Base-by-base conservation (phyloP, 805 yeast genomes). In the Lachancea meyersii region DNA sequence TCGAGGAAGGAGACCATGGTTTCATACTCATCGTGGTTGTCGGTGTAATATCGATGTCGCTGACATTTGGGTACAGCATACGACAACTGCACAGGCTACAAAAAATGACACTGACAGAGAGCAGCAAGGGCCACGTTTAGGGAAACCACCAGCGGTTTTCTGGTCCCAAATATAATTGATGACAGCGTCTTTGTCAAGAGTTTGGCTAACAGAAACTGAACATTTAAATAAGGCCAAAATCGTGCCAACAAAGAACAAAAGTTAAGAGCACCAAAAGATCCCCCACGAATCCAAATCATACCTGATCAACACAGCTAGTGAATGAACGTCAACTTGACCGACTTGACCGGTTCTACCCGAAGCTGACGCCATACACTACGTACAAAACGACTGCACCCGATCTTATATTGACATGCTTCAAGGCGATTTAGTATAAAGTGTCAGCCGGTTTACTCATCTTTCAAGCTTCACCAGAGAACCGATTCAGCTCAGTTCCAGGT, bases 1-100 rank as follows among this genome's bases (percentile, higher is more conserved):
- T 93, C 18, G 99, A 93, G 60, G 95, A 88, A 44, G 68, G 79
- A 1, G 73, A 75, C 43, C 72, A 73, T 49, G 96, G 96, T 24
- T 85, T 87, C 57, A 58, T 61, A 3, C 59, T 78, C 1, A 73
- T 81, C 5, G 60, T 71, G 1, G 47, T 54, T 1, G 16, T 63
- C 2, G 67, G 70, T 0, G 47, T 70, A 1, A 67, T 81, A 0
- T 66, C 79, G 2, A 55, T 76, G 8, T 43, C 71, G 1, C 50
- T 67, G 5, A 65, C 88, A 9, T 75, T 86, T 41, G 57, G 62
- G 4, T 63, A 70, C 40, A 75, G 87, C 27, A 65, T 82, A 19
- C 72, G 69, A 40, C 77, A 75, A 44, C 71, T 91, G 46, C 72
- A 75, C 34, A 73, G 72, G 45, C 69, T 91, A 34, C 89, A 85